phyloP scores from a whole-genome alignment of 202 grass and related monocot species.

The Cymbopogon flexuosus region DNA sequence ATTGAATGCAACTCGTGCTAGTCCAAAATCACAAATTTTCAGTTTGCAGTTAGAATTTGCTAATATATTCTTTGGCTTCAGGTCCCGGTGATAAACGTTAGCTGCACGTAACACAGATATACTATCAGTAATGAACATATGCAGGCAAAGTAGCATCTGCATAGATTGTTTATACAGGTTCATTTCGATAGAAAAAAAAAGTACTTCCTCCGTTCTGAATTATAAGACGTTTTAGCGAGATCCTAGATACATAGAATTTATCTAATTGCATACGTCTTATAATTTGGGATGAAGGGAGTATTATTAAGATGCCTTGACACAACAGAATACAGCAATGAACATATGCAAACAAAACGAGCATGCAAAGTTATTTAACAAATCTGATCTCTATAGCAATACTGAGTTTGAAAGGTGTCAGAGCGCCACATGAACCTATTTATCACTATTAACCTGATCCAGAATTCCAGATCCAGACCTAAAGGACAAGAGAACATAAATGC shows the following conservation, averaged over 20 bases:
- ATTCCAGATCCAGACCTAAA: too few relatives aligned
- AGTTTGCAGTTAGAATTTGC: slow-evolving; percentile 98
- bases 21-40: slow-evolving; percentile 99
- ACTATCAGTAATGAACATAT: slow-evolving; percentile 31
- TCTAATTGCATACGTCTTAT: background rate
- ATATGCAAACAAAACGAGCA: slow-evolving; percentile 1
- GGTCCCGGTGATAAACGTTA: slow-evolving; percentile 96
- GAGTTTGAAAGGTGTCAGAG: background rate
- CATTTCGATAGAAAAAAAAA: background rate
- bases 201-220: background rate
- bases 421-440: background rate
- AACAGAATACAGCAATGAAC: background rate
- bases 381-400: background rate
- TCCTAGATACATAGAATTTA: background rate
- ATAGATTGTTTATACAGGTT: slow-evolving; percentile 5
- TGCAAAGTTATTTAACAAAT: background rate
- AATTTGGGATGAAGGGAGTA: background rate
- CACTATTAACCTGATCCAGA: background rate
- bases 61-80: slow-evolving; percentile 99
- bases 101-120: slow-evolving; percentile 52
- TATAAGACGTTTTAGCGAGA: background rate
- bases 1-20: slow-evolving; percentile 91
- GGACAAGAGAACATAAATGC: too few relatives aligned
- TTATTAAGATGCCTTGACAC: slow-evolving; percentile 3
- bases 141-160: background rate